Percentiles rank a stretch among this genome's conserved stretches.
Conservation (phyloP, 225 moss, liverwort and hornwort species). For the Asterella californica region DNA sequence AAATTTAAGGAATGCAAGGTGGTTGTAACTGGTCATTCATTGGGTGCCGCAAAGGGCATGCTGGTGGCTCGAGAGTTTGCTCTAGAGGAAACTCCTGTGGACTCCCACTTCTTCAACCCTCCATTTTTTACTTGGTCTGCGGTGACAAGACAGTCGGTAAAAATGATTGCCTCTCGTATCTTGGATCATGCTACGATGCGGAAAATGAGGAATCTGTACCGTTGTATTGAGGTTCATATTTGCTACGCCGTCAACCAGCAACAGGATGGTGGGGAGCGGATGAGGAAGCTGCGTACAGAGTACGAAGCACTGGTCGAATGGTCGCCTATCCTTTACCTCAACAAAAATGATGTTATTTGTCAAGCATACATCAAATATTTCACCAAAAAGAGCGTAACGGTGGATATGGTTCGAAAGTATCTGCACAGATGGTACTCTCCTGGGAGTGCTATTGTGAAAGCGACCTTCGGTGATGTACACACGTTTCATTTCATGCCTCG, state of each 20-base stretch:
- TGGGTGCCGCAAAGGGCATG: neutral
- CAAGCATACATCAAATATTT: neutral
- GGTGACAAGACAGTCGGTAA: neutral
- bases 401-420: no score
- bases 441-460: neutral
- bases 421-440: neutral
- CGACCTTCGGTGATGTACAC: neutral
- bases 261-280: neutral
- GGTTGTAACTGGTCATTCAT: neutral
- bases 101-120: conserved; percentile 6
- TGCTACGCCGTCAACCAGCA: neutral
- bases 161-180: no score
- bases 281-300: neutral
- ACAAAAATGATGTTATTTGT: neutral
- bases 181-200: neutral
- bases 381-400: neutral
- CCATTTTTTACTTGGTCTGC: neutral
- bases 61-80: neutral
- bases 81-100: neutral
- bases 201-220: neutral
- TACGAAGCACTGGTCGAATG: neutral
- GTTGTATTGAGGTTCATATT: no score
- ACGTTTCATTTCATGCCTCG: neutral
- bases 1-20: neutral
- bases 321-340: neutral